Percentiles rank a stretch among this genome's conserved stretches.
These are phyloP conservation scores for Ogataea chonburiensis DNA, from an alignment of 805 yeast species.

Conservation along the genomic window DNA sequence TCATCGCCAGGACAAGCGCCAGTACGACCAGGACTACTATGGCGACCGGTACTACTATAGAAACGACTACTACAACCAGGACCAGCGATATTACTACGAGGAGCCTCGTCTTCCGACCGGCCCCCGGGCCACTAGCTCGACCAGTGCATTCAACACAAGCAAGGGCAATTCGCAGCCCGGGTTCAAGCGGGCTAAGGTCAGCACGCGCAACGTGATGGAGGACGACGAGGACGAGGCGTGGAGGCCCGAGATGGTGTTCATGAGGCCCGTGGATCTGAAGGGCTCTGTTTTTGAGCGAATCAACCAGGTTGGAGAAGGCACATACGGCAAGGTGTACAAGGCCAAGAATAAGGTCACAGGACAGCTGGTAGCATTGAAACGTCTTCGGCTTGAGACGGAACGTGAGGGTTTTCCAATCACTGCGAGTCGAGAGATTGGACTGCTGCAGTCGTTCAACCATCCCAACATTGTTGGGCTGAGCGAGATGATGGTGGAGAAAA, in stretches of 20 bases:
- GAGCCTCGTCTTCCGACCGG: slow-evolving; percentile 23
- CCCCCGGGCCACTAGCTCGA: slow-evolving; percentile 13
- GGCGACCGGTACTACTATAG: slow-evolving; percentile 7
- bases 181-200: slow-evolving; percentile 20
- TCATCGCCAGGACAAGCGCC: slow-evolving; percentile 4
- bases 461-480: slow-evolving; percentile 74
- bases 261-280: slow-evolving; percentile 25
- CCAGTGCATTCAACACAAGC: not conserved
- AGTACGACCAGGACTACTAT: slow-evolving; percentile 7
- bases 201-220: slow-evolving; percentile 20
- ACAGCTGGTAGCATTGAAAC: slow-evolving; percentile 80
- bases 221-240: slow-evolving; percentile 19
- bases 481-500: slow-evolving; percentile 86
- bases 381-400: slow-evolving; percentile 79
- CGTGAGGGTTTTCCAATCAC: slow-evolving; percentile 96
- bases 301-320: slow-evolving; percentile 97
- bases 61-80: slow-evolving; percentile 7
- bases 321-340: slow-evolving; percentile 94
- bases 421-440: slow-evolving; percentile 85
- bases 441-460: slow-evolving; percentile 81
- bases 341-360: slow-evolving; percentile 71
- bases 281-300: slow-evolving; percentile 61
- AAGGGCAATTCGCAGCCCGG: slow-evolving; percentile 11
- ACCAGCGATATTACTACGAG: slow-evolving; percentile 6
- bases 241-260: slow-evolving; percentile 18